Evolutionary conservation across 108 stramenopile species (phyloP), one percentile per base, ranked within the genome.

Genomic region (Cylindrotheca closterium): DNA sequence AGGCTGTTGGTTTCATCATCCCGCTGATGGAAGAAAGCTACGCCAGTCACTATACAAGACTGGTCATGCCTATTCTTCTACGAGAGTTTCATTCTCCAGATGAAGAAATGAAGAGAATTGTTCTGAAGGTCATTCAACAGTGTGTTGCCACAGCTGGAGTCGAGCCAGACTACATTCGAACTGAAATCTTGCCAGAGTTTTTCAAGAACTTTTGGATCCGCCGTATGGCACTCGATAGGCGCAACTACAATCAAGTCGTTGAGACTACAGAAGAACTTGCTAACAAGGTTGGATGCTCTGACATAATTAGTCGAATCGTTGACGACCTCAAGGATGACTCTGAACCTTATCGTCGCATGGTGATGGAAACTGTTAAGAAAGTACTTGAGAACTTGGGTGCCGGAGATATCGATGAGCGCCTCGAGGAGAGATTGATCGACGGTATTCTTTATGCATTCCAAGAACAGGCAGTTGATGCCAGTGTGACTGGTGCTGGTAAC

Each of bases 291-390:
- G 99, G 98, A 17, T 93, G 87, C 60, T 94, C 96, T 2, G 97
- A 98, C 28, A 92, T 99, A 34, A 60, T 99, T 30, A 67, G 67
- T 21, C 91, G 97, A 51, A 96, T 99, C 61, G 97, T 99, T 1
- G 99, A 98, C 62, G 99, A 98, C 70, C 89, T 99, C 45, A 99
- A 99, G 80, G 99, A 99, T 77, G 98, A 98, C 63, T 93, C 91
- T 4, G 99, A 99, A 72, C 96, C 98, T 0, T 99, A 99, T 67
- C 89, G 99, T 46, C 80, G 96, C 51, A 99, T 99, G 99, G 99
- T 99, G 17, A 99, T 99, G 96, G 97, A 98, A 71, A 96, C 96
- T 2, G 71, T 98, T 31, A 86, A 95, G 57, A 86, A 92, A 68
- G 93, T 98, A 12, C 61, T 99, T 19, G 83, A 92, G 42, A 96